These are phyloP conservation scores for Venturia aucupariae DNA, from an alignment of 2,329 filamentous ascomycete species.

Conservation along the genomic window DNA sequence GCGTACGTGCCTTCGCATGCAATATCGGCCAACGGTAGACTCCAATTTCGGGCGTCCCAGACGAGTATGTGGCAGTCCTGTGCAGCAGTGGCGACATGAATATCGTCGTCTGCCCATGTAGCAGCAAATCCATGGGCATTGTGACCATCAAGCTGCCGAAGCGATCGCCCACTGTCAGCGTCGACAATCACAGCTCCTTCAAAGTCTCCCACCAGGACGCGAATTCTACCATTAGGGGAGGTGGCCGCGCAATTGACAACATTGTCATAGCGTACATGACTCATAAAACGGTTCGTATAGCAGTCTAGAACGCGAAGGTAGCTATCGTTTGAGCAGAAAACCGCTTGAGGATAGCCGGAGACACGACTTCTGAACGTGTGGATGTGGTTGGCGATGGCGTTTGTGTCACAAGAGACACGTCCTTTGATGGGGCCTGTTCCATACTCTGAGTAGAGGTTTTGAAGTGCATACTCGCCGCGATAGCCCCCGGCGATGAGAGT, in stretches of 20 bases:
- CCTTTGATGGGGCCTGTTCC: conserved; percentile 32
- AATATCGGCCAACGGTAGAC: conserved; percentile 45
- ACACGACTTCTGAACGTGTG: conserved; percentile 42
- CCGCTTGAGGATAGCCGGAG: conserved; percentile 39
- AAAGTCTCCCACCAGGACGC: conserved; percentile 64
- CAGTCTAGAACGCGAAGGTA: conserved; percentile 47
- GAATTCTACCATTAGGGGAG: conserved; percentile 61
- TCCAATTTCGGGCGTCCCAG: conserved; percentile 68
- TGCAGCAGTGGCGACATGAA: conserved; percentile 65
- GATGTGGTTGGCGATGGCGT: conserved; percentile 51
- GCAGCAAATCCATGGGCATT: conserved; percentile 66
- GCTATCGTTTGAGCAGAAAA: conserved; percentile 50
- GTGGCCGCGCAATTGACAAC: conserved; percentile 65
- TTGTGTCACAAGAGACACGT: conserved; percentile 39
- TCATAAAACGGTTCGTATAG: conserved; percentile 48
- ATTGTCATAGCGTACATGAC: conserved; percentile 46
- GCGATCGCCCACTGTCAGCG: conserved; percentile 54
- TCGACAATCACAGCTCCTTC: conserved; percentile 57
- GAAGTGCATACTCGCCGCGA: conserved; percentile 47
- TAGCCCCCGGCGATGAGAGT: conserved; percentile 48
- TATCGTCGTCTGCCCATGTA: conserved; percentile 70
- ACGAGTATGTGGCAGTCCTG: conserved; percentile 66
- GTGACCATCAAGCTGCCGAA: conserved; percentile 51
- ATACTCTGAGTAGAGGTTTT: conserved; percentile 30
- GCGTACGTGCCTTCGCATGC: conserved; percentile 59